phyloP scores from a whole-genome alignment of 2,329 filamentous ascomycete genomes.

The Pestalotiopsis sp. region DNA sequence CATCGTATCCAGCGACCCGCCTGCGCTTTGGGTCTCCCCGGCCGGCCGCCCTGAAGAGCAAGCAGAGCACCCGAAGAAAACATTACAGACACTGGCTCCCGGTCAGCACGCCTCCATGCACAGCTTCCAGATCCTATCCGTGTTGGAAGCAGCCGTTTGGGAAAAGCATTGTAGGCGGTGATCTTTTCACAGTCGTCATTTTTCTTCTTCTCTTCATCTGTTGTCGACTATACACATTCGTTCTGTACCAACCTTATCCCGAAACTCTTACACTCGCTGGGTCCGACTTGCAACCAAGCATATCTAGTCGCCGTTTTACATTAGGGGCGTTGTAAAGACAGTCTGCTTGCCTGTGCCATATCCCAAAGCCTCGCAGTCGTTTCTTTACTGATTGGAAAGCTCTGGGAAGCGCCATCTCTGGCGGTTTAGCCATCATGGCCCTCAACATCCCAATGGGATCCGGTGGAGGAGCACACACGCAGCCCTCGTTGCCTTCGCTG shows the following conservation, averaged over 20 bases:
- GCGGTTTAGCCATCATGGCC: conserved; percentile 53
- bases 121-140: conserved; percentile 1
- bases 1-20: conserved; percentile 17
- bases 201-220: neutral
- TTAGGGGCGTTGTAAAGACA: too few relatives aligned
- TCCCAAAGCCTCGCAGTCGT: neutral
- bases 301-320: neutral
- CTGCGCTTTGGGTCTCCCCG: conserved; percentile 16
- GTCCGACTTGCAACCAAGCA: neutral
- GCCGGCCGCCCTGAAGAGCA: conserved; percentile 18
- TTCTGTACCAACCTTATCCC: conserved; percentile 6
- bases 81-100: conserved; percentile 11
- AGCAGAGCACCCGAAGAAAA: conserved; percentile 13
- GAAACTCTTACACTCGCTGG: conserved; percentile 8
- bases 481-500: conserved; percentile 84
- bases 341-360: neutral
- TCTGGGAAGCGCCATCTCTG: conserved; percentile 26
- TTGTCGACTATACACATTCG: conserved; percentile 11
- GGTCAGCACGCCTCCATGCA: conserved; percentile 10
- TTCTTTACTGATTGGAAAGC: neutral
- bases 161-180: conserved; percentile 6
- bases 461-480: conserved; percentile 67
- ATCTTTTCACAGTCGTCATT: conserved; percentile 1
- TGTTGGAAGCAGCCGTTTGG: conserved; percentile 1
- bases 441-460: conserved; percentile 55